A percentile compares a stretch with the other conserved stretches of the same genome.
Conservation (phyloP, 1,284 basidiomycete genomes). For the Microbotryum lychnidis-dioicae region DNA sequence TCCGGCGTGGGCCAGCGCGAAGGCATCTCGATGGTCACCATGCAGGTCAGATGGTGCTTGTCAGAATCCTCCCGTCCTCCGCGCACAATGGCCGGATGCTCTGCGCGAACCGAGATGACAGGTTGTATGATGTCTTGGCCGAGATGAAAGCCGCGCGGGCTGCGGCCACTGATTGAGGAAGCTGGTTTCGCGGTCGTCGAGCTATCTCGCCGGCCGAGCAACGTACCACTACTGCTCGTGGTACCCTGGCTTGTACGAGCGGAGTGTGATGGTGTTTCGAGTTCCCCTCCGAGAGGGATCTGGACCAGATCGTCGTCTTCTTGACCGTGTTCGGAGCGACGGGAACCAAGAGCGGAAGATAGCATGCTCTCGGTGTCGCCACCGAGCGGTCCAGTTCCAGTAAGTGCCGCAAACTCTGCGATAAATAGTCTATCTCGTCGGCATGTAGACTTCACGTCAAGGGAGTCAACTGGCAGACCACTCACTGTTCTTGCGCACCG, state of each 20-base stretch:
- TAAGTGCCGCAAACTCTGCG: conserved; percentile 36
- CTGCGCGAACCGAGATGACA: conserved; percentile 37
- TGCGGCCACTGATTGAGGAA: background rate
- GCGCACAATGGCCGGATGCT: conserved; percentile 38
- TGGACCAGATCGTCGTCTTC: conserved; percentile 35
- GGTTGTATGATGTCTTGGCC: conserved; percentile 31
- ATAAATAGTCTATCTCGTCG: background rate
- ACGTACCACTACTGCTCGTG: conserved; percentile 5
- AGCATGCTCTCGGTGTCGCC: conserved; percentile 26
- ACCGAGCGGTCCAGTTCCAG: conserved; percentile 18
- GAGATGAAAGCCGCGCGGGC: background rate
- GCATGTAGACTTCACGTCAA: background rate
- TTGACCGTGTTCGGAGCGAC: conserved; percentile 17
- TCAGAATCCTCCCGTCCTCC: no score
- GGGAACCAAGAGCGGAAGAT: conserved; percentile 18
- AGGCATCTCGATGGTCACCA: conserved; percentile 40
- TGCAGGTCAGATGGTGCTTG: conserved; percentile 41
- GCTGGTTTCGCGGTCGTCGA: background rate
- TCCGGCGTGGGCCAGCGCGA: conserved; percentile 29
- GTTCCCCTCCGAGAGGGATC: background rate
- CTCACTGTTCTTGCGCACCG: conserved; percentile 77
- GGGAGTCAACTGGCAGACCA: conserved; percentile 28
- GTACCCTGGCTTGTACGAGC: background rate
- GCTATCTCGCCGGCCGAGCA: background rate
- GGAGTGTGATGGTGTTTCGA: background rate